Evolutionary conservation across 768 basidiomycete species (phyloP), one percentile per base, ranked within the genome.

Genomic region (Tulasnella sp.): DNA sequence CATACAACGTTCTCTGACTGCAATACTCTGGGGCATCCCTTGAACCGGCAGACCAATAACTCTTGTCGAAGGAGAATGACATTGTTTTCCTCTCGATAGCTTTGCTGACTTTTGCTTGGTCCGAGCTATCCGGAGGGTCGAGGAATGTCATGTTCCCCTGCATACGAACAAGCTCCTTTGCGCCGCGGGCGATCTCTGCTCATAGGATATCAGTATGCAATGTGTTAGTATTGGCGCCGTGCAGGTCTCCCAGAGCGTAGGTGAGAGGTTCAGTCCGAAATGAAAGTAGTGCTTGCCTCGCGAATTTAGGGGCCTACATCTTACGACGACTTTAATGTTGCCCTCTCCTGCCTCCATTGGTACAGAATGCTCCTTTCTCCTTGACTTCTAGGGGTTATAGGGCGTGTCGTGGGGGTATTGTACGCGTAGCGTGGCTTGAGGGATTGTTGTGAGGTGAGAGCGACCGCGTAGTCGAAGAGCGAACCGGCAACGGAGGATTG

Each of bases 261-360:
- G 34, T 76, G 54, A 31, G 44, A 37, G 40, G 41, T n/a, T 54
- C 40, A 40, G 48, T 54, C 31, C n/a, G 78, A 31, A 69, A 31
- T 48, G 34, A 31, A 28, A 75, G 44, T 44, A 50, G 20, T 77
- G 64, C 92, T 85, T 83, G 96, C 96, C 97, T 86, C 97, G 93
- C 84, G 93, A 88, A 86, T 99, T 99, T 87, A 99, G 93, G 78
- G 97, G 97, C 83, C 97, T 90, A 89, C 97, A 98, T 92, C 97
- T 94, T 82, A 94, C 93, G 75, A 94, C 94, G 86, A 96, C 94
- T 58, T 81, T 78, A 80, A 78, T 79, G 64, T 82, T 82, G 31
- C 80, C 80, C 64, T 83, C 80, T 41, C 82, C 82, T 31, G 78
- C 60, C 40, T 79, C 78, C 78, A 79, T 79, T 41, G 77, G 16